phyloP scores from a whole-genome alignment of 2,329 filamentous ascomycete genomes.

The Mariannaea sp. region DNA sequence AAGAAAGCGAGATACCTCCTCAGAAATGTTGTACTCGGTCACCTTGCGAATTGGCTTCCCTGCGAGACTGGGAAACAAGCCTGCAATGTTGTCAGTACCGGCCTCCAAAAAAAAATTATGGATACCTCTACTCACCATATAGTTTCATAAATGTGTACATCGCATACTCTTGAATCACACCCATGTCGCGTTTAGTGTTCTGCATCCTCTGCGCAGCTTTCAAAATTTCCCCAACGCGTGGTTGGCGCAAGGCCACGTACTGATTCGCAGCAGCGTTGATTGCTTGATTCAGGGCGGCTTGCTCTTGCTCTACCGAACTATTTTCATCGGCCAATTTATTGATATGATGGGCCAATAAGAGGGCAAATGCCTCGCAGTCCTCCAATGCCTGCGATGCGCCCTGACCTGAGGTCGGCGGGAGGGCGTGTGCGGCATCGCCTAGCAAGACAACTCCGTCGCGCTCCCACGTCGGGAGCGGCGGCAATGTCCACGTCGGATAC shows the following conservation, averaged over 20 bases:
- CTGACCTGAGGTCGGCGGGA: constrained; percentile 19
- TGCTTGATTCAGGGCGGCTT: neutral
- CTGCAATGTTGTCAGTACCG: neutral
- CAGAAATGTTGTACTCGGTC: constrained; percentile 9
- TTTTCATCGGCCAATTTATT: neutral
- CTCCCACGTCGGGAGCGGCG: constrained; percentile 16
- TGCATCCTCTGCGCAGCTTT: constrained; percentile 18
- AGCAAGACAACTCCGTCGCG: constrained; percentile 17
- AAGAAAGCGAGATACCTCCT: no score
- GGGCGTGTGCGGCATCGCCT: constrained; percentile 17
- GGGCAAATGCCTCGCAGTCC: constrained; percentile 14
- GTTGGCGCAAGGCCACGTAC: constrained; percentile 16
- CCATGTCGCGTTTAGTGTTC: constrained; percentile 16
- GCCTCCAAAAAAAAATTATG: neutral
- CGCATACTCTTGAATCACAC: constrained; percentile 15
- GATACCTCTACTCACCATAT: neutral
- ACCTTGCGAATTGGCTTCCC: constrained; percentile 6
- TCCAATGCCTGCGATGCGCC: constrained; percentile 16
- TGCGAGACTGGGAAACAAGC: constrained; percentile 6
- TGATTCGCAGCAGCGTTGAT: constrained; percentile 14
- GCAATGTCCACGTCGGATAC: constrained; percentile 20
- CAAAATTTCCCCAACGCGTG: constrained; percentile 10
- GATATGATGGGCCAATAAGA: constrained; percentile 7
- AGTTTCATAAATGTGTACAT: constrained; percentile 22
- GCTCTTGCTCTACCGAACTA: neutral